Evolutionary conservation across 1,139 yeast genomes (phyloP).

Genomic region (Diutina neorugosa): DNA sequence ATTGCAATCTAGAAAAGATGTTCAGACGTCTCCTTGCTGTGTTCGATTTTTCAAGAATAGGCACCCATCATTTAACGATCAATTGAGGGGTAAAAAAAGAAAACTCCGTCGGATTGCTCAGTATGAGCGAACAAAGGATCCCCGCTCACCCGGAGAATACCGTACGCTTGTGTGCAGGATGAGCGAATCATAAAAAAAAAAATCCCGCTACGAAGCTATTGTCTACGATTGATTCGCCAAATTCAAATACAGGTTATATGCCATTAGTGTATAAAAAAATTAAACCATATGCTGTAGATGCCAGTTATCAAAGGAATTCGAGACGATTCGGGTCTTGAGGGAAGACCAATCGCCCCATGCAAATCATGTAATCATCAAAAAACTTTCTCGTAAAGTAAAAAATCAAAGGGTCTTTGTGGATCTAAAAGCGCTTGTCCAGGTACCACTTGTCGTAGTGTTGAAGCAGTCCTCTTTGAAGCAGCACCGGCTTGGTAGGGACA

Average conservation of each 20-base stretch:
- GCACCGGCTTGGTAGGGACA: slow-evolving; percentile 1
- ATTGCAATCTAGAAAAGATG: too few relatives aligned
- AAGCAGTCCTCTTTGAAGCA: not conserved
- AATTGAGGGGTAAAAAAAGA: not conserved
- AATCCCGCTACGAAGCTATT: not conserved
- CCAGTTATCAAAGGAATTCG: not conserved
- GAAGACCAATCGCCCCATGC: not conserved
- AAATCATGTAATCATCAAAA: not conserved
- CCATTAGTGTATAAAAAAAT: not conserved
- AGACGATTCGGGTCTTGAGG: not conserved
- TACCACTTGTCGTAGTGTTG: slow-evolving; percentile 3
- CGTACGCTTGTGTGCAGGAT: not conserved
- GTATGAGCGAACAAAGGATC: not conserved
- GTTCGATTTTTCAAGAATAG: too few relatives aligned
- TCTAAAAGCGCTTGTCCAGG: not conserved
- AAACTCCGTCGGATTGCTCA: not conserved
- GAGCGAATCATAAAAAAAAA: not conserved
- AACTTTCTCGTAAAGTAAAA: not conserved
- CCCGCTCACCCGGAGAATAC: not conserved
- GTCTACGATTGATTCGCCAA: not conserved
- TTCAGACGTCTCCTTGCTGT: too few relatives aligned
- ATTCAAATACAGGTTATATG: not conserved
- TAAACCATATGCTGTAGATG: not conserved
- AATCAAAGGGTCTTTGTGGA: not conserved
- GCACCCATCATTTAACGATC: too few relatives aligned